These are phyloP conservation scores for Phytopythium boreale DNA, from an alignment of 352 stramenopile genomes.

Conservation along the genomic window DNA sequence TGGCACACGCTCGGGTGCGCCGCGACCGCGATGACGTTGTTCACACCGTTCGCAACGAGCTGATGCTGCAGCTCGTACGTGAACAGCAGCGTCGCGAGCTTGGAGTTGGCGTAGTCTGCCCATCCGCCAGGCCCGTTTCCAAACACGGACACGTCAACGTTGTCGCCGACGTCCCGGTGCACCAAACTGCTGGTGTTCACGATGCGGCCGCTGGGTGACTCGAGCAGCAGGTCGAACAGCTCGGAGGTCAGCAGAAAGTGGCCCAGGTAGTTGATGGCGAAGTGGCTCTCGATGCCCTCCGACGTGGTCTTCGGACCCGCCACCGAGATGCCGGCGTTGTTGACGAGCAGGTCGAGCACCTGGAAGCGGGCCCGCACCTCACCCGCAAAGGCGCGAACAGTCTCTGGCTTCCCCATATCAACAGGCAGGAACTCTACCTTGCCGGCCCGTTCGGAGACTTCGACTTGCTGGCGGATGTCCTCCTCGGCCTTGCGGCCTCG, in stretches of 20 bases:
- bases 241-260: constrained; percentile 50
- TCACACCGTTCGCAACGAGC: constrained; percentile 16
- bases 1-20: constrained; percentile 33
- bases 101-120: constrained; percentile 36
- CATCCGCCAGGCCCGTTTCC: constrained; percentile 19
- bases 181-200: constrained; percentile 39
- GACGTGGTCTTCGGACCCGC: constrained; percentile 4
- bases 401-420: constrained; percentile 35
- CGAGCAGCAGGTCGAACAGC: constrained; percentile 29
- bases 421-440: constrained; percentile 44
- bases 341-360: constrained; percentile 54
- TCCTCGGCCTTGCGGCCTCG: constrained; percentile 25
- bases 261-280: constrained; percentile 49
- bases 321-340: constrained; percentile 63
- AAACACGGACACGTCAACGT: constrained; percentile 25
- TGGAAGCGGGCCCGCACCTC: constrained; percentile 22
- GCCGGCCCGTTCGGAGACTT: neutral
- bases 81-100: constrained; percentile 49
- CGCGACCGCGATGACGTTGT: constrained; percentile 31
- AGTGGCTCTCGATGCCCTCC: constrained; percentile 35
- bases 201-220: constrained; percentile 23
- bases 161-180: constrained; percentile 26
- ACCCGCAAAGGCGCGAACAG: constrained; percentile 27
- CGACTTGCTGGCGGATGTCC: constrained; percentile 23
- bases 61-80: constrained; percentile 41